phyloP scores from a whole-genome alignment of 257 asterid genomes.

The Solanum tarijense region DNA sequence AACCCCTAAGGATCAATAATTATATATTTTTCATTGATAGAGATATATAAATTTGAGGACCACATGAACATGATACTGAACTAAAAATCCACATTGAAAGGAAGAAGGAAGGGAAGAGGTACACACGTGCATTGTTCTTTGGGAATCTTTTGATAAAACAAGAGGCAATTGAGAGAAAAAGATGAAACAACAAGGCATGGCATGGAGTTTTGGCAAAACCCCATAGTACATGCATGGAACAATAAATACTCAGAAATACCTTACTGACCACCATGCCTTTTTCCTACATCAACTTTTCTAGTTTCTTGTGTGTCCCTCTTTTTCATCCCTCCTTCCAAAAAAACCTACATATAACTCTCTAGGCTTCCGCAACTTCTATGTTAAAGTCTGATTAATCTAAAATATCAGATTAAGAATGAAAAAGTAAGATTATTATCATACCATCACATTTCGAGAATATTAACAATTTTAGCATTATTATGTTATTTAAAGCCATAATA shows the following conservation, averaged over 20 bases:
- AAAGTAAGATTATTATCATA: not conserved
- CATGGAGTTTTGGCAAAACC: not conserved
- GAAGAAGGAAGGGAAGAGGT: not conserved
- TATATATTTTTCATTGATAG: not conserved
- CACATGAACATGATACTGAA: not conserved
- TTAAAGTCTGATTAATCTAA: not conserved
- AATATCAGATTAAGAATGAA: not conserved
- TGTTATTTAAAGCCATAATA: not conserved
- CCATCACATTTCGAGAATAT: not conserved
- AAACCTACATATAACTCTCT: not conserved
- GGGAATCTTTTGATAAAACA: not conserved
- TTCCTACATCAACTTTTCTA: not conserved
- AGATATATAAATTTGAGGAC: not conserved
- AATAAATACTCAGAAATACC: not conserved
- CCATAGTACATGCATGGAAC: not conserved
- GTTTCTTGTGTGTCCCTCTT: not conserved
- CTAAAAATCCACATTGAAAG: not conserved
- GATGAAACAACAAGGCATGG: not conserved
- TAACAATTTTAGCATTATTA: not conserved
- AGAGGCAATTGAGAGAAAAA: not conserved
- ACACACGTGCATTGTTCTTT: conserved; percentile 4
- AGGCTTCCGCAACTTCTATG: not conserved
- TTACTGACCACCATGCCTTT: not conserved
- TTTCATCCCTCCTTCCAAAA: not conserved
- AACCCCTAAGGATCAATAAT: not conserved